Percentiles rank a stretch among this genome's conserved stretches.
Evolutionary conservation across 164 flowering plant species (phyloP).

Genomic region (Aristolochia californica): DNA sequence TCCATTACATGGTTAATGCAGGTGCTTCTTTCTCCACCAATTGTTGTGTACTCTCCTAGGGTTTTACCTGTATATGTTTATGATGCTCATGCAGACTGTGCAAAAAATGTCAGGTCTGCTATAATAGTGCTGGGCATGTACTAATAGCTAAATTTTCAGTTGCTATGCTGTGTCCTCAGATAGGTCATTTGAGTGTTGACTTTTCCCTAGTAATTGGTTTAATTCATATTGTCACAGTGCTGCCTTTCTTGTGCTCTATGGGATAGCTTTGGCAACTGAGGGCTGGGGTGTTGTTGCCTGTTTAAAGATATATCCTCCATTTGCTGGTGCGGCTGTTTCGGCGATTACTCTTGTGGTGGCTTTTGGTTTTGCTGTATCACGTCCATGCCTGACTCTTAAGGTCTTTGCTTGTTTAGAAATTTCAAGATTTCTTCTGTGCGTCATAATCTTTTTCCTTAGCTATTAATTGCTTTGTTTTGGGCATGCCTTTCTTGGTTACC

Average conservation of each 20-base stretch:
- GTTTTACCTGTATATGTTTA: constrained; percentile 96
- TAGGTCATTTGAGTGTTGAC: background rate
- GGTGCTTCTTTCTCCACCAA: constrained; percentile 99
- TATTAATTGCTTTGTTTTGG: background rate
- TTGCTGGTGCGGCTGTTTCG: constrained; percentile 99
- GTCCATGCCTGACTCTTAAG: constrained; percentile 94
- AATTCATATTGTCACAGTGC: constrained; percentile 38
- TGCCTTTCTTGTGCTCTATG: constrained; percentile 93
- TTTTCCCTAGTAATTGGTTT: background rate
- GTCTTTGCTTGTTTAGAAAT: constrained; percentile 24
- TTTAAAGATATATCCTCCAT: constrained; percentile 87
- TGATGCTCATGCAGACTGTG: constrained; percentile 99
- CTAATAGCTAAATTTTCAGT: background rate
- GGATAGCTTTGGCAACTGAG: constrained; percentile 91
- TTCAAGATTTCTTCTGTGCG: background rate
- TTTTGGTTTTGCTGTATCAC: constrained; percentile 98
- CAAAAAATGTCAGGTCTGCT: constrained; percentile 94
- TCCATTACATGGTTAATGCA: constrained; percentile 12
- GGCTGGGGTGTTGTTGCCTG: constrained; percentile 99
- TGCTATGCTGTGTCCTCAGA: background rate
- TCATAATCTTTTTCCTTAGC: background rate
- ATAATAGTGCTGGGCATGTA: background rate
- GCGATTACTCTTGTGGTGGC: constrained; percentile 96
- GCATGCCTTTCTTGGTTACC: constrained; percentile 4
- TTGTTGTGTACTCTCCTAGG: constrained; percentile 96